Evolutionary conservation across 768 basidiomycete genomes (phyloP).

Genomic region (Tremella mesenterica): DNA sequence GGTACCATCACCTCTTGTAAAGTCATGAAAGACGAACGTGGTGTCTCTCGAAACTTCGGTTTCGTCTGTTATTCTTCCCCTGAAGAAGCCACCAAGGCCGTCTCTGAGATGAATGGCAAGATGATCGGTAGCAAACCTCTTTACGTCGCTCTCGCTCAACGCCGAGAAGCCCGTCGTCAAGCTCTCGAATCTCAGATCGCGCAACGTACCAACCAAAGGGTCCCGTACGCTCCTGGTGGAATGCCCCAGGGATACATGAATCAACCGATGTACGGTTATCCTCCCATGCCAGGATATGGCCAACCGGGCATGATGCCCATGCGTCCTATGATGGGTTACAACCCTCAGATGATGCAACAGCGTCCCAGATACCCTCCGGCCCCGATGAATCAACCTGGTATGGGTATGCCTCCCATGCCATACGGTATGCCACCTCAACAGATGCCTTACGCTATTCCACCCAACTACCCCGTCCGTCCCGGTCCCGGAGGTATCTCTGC

Average conservation of each 20-base stretch:
- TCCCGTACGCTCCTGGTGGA: slow-evolving; percentile 81
- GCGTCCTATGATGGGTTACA: slow-evolving; percentile 57
- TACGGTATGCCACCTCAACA: slow-evolving; percentile 29
- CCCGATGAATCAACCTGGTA: slow-evolving; percentile 62
- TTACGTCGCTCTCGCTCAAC: slow-evolving; percentile 96
- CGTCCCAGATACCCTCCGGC: slow-evolving; percentile 38
- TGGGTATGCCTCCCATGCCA: slow-evolving; percentile 54
- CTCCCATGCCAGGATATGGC: slow-evolving; percentile 69
- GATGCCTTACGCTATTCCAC: slow-evolving; percentile 22
- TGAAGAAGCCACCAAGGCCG: slow-evolving; percentile 97
- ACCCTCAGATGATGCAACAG: slow-evolving; percentile 60
- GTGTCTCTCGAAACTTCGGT: slow-evolving; percentile 87
- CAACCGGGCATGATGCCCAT: slow-evolving; percentile 54
- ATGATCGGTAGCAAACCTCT: slow-evolving; percentile 98
- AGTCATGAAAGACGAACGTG: slow-evolving; percentile 97
- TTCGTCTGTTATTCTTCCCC: slow-evolving; percentile 98
- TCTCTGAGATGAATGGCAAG: slow-evolving; percentile 99
- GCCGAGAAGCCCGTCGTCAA: slow-evolving; percentile 93
- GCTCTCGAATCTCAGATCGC: slow-evolving; percentile 98
- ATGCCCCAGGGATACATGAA: slow-evolving; percentile 59
- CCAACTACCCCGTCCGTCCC: slow-evolving; percentile 29
- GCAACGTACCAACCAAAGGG: slow-evolving; percentile 82
- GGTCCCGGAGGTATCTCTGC: slow-evolving; percentile 24
- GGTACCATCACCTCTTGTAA: slow-evolving; percentile 97
- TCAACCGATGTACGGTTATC: slow-evolving; percentile 68